Percentiles rank a stretch among this genome's conserved stretches.
Evolutionary conservation across 352 stramenopile species (phyloP).

Genomic region (Globisporangium lucens): DNA sequence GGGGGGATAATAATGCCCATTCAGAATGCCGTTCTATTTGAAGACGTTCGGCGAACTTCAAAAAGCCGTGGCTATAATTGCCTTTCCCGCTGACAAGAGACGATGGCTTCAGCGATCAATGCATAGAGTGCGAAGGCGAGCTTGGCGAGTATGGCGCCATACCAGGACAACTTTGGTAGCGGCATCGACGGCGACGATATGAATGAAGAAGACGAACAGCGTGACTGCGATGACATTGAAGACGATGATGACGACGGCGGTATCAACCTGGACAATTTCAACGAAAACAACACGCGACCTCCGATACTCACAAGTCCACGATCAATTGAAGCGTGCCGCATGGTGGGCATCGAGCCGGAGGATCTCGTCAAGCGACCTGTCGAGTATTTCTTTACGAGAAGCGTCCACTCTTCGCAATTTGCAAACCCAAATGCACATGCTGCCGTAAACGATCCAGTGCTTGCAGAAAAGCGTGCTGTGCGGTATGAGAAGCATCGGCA

Average conservation of each 20-base stretch:
- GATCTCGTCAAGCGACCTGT: conserved; percentile 57
- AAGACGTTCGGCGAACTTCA: not conserved
- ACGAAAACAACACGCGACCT: conserved; percentile 32
- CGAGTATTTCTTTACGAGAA: conserved; percentile 51
- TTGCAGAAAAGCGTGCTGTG: conserved; percentile 53
- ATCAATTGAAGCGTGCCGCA: conserved; percentile 66
- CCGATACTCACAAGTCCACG: conserved; percentile 63
- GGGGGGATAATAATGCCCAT: not conserved
- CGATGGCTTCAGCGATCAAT: not conserved
- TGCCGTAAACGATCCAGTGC: conserved; percentile 24
- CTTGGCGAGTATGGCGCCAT: conserved; percentile 2
- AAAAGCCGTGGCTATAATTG: not conserved
- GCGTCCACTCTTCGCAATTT: not conserved
- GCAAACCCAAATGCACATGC: not conserved
- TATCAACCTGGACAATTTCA: conserved; percentile 66
- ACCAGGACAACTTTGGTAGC: not conserved
- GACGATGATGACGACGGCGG: conserved; percentile 13
- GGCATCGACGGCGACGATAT: not conserved
- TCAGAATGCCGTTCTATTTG: not conserved
- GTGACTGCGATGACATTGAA: conserved; percentile 9
- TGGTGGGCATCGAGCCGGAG: conserved; percentile 65
- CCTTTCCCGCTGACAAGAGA: not conserved
- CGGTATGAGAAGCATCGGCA: conserved; percentile 60
- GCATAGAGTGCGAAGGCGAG: not conserved
- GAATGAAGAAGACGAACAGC: not conserved